phyloP scores from a whole-genome alignment of 1,139 yeast species.

The Candida sp. region DNA sequence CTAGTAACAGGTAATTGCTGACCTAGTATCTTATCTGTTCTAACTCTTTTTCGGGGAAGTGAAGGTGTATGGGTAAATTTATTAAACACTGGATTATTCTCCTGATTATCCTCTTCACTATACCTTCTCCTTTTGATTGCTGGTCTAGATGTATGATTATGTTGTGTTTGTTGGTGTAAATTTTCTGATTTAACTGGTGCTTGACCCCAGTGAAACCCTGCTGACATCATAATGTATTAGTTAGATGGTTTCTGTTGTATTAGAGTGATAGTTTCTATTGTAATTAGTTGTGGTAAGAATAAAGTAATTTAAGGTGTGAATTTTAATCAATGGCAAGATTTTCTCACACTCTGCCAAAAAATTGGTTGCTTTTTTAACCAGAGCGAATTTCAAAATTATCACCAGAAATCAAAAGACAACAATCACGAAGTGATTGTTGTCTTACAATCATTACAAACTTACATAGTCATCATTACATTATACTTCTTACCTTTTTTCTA shows the following conservation, averaged over 20 bases:
- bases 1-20: constrained; percentile 56
- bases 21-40: constrained; percentile 44
- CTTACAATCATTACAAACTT: too few species aligned
- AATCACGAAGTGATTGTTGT: too few species aligned
- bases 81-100: background rate
- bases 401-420: background rate
- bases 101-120: background rate
- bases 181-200: background rate
- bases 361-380: background rate
- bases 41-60: constrained; percentile 23
- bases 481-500: too few species aligned
- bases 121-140: background rate
- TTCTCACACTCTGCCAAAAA: background rate
- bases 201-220: constrained; percentile 34
- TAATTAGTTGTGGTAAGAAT: too few species aligned
- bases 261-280: too few species aligned
- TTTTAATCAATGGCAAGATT: too few species aligned
- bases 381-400: background rate
- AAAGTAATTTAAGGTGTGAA: too few species aligned
- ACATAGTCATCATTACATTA: too few species aligned
- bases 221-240: constrained; percentile 22
- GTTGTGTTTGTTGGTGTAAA: background rate
- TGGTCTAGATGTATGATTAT: background rate
- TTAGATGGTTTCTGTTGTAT: too few species aligned
- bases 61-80: background rate